Evolutionary conservation across 2,329 filamentous ascomycete species (phyloP), one percentile per base, ranked within the genome.

Genomic region (Botryotinia narcissicola): DNA sequence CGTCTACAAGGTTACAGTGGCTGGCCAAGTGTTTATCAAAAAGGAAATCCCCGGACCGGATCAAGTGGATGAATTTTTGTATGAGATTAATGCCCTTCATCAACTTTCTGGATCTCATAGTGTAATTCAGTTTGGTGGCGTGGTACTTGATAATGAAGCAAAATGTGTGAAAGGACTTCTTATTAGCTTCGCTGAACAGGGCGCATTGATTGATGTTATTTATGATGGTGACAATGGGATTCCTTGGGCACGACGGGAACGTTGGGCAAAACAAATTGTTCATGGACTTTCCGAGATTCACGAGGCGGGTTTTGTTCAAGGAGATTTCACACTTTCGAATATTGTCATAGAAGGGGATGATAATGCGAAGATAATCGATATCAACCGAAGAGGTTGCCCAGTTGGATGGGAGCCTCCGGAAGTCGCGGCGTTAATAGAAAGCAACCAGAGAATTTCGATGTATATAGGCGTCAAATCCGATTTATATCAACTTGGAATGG

Each of bases 381-480:
- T 99, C 84, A 99, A 99, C 83, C 89, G 96, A 72, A 88, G 96
- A 78, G 96, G 96, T n/a, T 99, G 96, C 79, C 96, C 96, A 0
- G 93, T 98, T 7, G 95, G 95, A 37, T 99, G 96, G 96, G 96
- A 99, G 78, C 95, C 96, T 4, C 96, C 96, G 7, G 96, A 99
- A 83, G 92, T 97, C 73, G 92, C 91, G 25, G 88, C 89, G 9
- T 89, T 98, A 72, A 94, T 98, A 75, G 91, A 95, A 76, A 95
- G 91, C 82, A 93, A 93, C 73, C 95, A 98, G 82, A 89, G 94
- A 44, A 95, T 99, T 71, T 92, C 93, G 63, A 97, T 98, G 91
- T 98, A 97, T 80, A 98, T 99, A 80, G 95, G 96, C 20, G 94
- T 98, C 81, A 99, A 99, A 83, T 97, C 95, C 0, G 96, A 99